Evolutionary conservation across 2,329 filamentous ascomycete species (phyloP), one percentile per base, ranked within the genome.

Genomic region (Claviceps spartinae): DNA sequence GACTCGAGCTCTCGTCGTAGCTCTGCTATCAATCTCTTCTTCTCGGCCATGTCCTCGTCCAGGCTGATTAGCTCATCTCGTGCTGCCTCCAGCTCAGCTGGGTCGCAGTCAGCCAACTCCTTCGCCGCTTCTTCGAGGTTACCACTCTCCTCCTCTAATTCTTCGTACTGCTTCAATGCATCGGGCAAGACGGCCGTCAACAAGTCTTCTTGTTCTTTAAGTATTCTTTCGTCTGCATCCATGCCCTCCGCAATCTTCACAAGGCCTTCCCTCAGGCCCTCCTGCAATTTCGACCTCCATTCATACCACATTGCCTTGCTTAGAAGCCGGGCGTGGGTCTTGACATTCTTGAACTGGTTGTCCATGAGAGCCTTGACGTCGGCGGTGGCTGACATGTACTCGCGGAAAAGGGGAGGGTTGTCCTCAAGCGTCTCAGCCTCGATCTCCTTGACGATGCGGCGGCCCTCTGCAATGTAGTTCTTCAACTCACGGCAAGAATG

Each of bases 271-370:
- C 86, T 89, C 40, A 98, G 76, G 18, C 88, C 86, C 56, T 83
- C 70, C 52, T 89, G 82, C 24, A 97, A 77, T 61, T 93, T 91
- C 76, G 87, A 91, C 42, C 93, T 84, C 93, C 93, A 98, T 62
- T 91, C 86, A 65, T 98, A 98, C 93, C 93, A 98, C 73, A 93
- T 90, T 53, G 88, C 88, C 65, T 96, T 96, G 70, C 91, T 96
- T 49, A 90, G 74, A 14, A 96, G 76, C 26, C 93, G 81, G 16
- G 91, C 88, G 65, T 95, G 86, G 0, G 88, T 90, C 72, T 96
- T 97, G 67, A 95, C 86, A 62, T 97, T 96, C 67, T 95, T 93
- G 74, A 98, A 93, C 64, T 97, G 90, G 58, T 87, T 93, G 69
- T 98, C 91, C 83, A 98, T 94, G 50, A 94, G 76, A 3, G 81